Base-by-base conservation (phyloP, 495 filamentous ascomycete species). In the Penicillium roqueforti region DNA sequence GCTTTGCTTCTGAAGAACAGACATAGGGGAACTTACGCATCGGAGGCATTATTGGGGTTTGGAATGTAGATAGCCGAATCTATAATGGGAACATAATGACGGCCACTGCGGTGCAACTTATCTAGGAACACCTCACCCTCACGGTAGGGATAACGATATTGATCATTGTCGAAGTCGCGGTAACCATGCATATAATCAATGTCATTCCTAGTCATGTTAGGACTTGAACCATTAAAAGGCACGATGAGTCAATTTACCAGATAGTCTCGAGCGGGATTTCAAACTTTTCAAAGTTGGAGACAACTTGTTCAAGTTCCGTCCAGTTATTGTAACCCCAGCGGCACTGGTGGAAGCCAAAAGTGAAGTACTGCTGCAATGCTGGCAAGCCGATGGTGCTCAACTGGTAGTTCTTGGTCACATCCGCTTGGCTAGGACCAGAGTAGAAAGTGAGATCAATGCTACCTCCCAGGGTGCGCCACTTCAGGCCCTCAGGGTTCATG, bases 11-110 rank as follows among this genome's bases (percentile, higher is more conserved):
- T 3, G 18, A 2, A 19, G 11, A 28, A 46, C 3, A 29, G 20
- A 2, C 16, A n/a, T 9, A 16, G 29, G 8, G 29, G n/a, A 9
- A 66, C 75, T 63, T 60, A 85, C 65, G 80, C 80, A 69, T 95
- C 90, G 38, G 75, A 83, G 0, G 76, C 74, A 58, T 93, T 87
- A 14, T 80, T 69, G 3, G 87, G 87, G 47, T 90, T 87, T 0
- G 89, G 87, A 22, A 84, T 81, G 57, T 91, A 92, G 26, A 93
- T 82, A 5, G 87, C 89, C 3, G 86, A 79, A 62, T 95, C 90
- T n/a, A 96, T 79, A 42, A 96, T 93, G 0, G 88, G 89, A 7
- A 96, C 77, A 51, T 83, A 95, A 59, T 91, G 86, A 59, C 87
- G 87, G 8, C 82, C 78, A 57, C 80, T 79, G 4, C 71, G 70